These are phyloP conservation scores for Wickerhamia fluorescens DNA, from an alignment of 805 yeast genomes.

Conservation along the genomic window DNA sequence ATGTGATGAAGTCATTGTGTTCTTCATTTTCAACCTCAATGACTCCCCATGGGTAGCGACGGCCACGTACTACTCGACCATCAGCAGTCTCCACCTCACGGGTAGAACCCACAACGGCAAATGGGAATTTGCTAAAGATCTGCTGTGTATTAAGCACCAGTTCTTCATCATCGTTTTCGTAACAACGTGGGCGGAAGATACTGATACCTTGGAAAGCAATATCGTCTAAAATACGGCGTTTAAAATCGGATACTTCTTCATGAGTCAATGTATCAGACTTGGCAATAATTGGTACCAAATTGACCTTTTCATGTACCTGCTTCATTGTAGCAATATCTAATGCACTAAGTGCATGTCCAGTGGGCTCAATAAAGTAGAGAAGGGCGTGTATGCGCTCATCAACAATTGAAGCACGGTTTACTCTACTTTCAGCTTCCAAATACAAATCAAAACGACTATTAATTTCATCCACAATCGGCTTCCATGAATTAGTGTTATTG, in stretches of 20 bases:
- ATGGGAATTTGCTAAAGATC: constrained; percentile 71
- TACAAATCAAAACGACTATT: constrained; percentile 79
- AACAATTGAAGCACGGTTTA: constrained; percentile 59
- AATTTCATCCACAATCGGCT: constrained; percentile 85
- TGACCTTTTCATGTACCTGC: constrained; percentile 82
- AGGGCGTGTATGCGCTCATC: constrained; percentile 92
- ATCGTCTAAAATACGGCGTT: constrained; percentile 71
- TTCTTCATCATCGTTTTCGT: constrained; percentile 82
- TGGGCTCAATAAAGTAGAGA: constrained; percentile 91
- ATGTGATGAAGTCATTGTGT: constrained; percentile 85
- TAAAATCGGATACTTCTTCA: constrained; percentile 73
- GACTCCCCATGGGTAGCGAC: constrained; percentile 95
- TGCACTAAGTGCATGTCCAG: constrained; percentile 88
- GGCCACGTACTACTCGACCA: constrained; percentile 81
- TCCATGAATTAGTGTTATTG: constrained; percentile 69
- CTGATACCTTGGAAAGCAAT: constrained; percentile 67
- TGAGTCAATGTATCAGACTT: constrained; percentile 90
- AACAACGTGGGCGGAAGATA: constrained; percentile 65
- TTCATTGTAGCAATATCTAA: constrained; percentile 86
- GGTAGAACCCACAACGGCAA: constrained; percentile 92
- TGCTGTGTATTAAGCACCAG: constrained; percentile 57
- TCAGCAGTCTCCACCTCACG: constrained; percentile 58
- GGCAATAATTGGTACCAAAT: constrained; percentile 90
- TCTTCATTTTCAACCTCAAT: constrained; percentile 92
- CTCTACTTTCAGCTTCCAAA: constrained; percentile 82